Base-by-base conservation (phyloP, 2,329 filamentous ascomycete species). In the Xylariomycetidae sp. region DNA sequence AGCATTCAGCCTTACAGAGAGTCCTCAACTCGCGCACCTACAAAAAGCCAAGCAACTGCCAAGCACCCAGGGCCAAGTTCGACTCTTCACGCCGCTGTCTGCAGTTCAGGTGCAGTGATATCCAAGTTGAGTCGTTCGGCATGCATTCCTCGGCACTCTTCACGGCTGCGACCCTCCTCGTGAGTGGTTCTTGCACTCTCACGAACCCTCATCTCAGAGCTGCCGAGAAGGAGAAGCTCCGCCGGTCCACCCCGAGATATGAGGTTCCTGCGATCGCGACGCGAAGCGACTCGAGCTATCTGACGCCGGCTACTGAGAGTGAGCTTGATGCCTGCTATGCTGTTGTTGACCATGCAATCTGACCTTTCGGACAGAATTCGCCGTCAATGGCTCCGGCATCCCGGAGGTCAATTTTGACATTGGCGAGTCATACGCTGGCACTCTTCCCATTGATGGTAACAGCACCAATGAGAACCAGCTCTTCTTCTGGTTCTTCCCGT, bases 341-440 rank as follows among this genome's bases (percentile, higher is more conserved):
- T n/a, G n/a, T n/a, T n/a, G n/a, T n/a, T n/a, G n/a, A n/a, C n/a
- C 20, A 8, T 8, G 20, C 20, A 23, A 23, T 23, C 26, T 29
- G 7, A 6, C 26, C 26, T 29, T 5, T 18, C 26, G 47, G 67
- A 14, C 16, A 60, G 75, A 66, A 38, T 80, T 74, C 42, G 67
- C 64, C 26, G 70, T 80, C 29, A 72, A 82, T 50, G 73, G 79
- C 20, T 67, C 63, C 2, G 65, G 60, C 1, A 67, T 83, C 32
- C 79, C 79, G 2, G 73, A 79, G 12, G 74, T 83, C 2, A 53
- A 68, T 26, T 83, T 79, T 42, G 76, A 83, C 37, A 60, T 79
- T 28, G 65, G 67, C 37, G 72, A 76, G 52, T 72, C 67, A 0
- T 77, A 75, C 47, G 65, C 72, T 28, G 73, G 74, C 8, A 54